Evolutionary conservation across 441 rosid genomes (phyloP).

Genomic region (Populus hybrid): DNA sequence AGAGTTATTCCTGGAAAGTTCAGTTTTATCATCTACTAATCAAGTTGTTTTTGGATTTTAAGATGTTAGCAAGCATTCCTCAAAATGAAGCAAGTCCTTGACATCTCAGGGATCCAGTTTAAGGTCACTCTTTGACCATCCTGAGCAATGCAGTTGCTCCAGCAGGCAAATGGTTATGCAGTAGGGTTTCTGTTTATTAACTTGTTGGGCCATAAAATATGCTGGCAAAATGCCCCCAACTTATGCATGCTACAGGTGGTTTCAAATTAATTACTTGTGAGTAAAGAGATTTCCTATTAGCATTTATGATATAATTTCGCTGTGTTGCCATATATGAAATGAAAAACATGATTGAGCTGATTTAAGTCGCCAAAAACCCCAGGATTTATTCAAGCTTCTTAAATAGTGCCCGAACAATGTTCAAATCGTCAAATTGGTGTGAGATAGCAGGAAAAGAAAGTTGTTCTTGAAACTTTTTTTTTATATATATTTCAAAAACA

Average conservation of each 20-base stretch:
- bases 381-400: not conserved
- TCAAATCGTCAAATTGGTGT: too few species aligned
- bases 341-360: too few species aligned
- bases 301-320: not conserved
- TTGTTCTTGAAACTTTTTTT: too few species aligned
- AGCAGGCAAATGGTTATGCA: not conserved
- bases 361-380: not conserved
- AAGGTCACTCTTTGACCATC: not conserved
- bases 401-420: too few species aligned
- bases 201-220: not conserved
- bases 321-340: too few species aligned
- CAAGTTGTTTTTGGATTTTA: not conserved
- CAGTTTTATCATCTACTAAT: not conserved
- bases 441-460: too few species aligned
- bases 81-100: not conserved
- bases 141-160: not conserved
- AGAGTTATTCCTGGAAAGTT: not conserved
- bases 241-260: not conserved
- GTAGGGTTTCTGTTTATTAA: not conserved
- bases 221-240: not conserved
- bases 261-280: not conserved
- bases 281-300: not conserved
- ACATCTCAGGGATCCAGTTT: not conserved
- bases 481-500: too few species aligned
- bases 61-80: not conserved